Percentiles rank a stretch among this genome's conserved stretches.
Conservation (phyloP, 1,284 basidiomycete genomes). For the Ustilago trichophora region DNA sequence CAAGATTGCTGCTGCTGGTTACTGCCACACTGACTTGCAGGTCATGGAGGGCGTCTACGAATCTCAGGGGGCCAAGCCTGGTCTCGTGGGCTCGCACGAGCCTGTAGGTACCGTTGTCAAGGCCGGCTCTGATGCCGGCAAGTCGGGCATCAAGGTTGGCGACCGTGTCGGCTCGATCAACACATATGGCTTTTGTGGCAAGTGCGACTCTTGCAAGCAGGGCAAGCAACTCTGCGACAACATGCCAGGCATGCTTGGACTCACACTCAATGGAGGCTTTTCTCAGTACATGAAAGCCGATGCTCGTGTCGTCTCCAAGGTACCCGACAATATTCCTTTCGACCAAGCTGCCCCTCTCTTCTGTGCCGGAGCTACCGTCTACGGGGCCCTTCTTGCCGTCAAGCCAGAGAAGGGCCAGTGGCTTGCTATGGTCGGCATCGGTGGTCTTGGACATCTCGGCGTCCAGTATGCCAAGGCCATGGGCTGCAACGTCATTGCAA, state of each 20-base stretch:
- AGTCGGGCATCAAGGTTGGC: constrained; percentile 52
- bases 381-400: constrained; percentile 66
- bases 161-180: constrained; percentile 63
- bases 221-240: constrained; percentile 58
- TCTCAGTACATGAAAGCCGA: constrained; percentile 59
- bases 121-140: constrained; percentile 30
- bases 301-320: constrained; percentile 56
- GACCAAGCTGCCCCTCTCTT: constrained; percentile 67
- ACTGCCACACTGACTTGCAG: constrained; percentile 60
- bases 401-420: constrained; percentile 62
- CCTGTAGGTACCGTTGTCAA: constrained; percentile 56
- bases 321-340: constrained; percentile 57
- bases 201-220: constrained; percentile 58
- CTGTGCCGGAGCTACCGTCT: constrained; percentile 68
- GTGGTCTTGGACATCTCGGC: constrained; percentile 68
- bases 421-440: constrained; percentile 68
- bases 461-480: constrained; percentile 66
- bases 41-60: constrained; percentile 56
- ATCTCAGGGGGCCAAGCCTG: constrained; percentile 46
- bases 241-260: constrained; percentile 53
- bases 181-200: constrained; percentile 57
- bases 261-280: constrained; percentile 57
- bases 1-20: constrained; percentile 54
- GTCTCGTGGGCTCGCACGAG: constrained; percentile 58
- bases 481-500: constrained; percentile 66